Conservation (phyloP, 441 rosid genomes). For the Erodium moschatum region DNA sequence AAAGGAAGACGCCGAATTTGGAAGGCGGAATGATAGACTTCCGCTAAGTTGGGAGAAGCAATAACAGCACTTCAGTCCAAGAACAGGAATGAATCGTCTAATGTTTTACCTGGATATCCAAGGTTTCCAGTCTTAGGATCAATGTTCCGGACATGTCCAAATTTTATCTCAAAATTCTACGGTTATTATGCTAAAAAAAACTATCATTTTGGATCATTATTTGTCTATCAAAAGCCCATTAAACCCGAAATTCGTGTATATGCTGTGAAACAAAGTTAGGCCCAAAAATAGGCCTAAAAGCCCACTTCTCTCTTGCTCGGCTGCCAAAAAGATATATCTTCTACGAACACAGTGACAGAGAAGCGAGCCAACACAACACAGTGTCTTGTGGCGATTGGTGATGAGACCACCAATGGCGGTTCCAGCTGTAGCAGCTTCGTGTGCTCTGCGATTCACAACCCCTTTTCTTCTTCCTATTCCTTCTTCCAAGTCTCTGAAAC, state of each 20-base stretch:
- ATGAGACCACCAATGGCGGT: neutral
- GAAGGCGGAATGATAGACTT: too few species aligned
- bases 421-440: neutral
- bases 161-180: too few species aligned
- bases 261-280: neutral
- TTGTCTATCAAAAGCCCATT: neutral
- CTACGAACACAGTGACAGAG: neutral
- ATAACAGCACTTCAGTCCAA: too few species aligned
- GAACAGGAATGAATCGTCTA: too few species aligned
- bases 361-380: neutral
- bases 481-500: constrained; percentile 4
- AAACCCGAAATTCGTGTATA: neutral
- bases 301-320: neutral
- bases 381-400: neutral
- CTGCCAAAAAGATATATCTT: constrained; percentile 3
- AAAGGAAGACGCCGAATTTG: too few species aligned
- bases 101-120: too few species aligned
- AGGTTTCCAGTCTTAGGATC: too few species aligned
- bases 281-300: neutral
- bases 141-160: too few species aligned
- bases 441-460: constrained; percentile 1
- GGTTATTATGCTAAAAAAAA: too few species aligned
- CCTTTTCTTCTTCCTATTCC: constrained; percentile 4
- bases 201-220: too few species aligned
- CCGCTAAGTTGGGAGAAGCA: too few species aligned